phyloP scores from a whole-genome alignment of 2,329 filamentous ascomycete genomes.

The Aureobasidium sp. region DNA sequence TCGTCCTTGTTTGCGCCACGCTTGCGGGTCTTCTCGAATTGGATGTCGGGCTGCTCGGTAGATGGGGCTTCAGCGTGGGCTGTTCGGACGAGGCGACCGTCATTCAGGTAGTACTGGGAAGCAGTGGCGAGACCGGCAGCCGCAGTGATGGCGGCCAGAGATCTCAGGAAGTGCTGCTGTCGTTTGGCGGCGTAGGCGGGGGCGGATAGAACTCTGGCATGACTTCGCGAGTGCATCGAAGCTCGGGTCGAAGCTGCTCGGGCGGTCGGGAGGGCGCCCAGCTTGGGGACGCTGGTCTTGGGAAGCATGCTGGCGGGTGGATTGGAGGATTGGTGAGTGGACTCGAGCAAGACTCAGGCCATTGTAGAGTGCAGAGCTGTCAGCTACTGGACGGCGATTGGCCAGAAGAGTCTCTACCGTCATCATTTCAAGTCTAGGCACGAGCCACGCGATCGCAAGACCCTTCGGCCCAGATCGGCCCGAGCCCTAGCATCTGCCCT shows the following conservation, averaged over 20 bases:
- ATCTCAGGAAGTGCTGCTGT: slow-evolving; percentile 39
- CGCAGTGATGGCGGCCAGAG: slow-evolving; percentile 33
- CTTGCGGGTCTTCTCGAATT: slow-evolving; percentile 60
- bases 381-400: neutral
- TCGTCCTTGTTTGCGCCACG: slow-evolving; percentile 56
- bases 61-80: slow-evolving; percentile 43
- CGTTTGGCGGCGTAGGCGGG: slow-evolving; percentile 33
- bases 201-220: slow-evolving; percentile 19
- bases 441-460: neutral
- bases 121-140: slow-evolving; percentile 37
- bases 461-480: neutral
- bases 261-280: neutral
- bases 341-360: neutral
- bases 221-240: slow-evolving; percentile 16
- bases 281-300: slow-evolving; percentile 4
- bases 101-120: slow-evolving; percentile 36
- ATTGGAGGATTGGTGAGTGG: neutral
- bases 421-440: neutral
- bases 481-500: neutral
- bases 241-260: slow-evolving; percentile 17
- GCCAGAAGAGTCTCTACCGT: neutral
- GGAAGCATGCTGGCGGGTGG: neutral
- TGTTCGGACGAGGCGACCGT: slow-evolving; percentile 29
- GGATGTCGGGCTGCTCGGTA: slow-evolving; percentile 45
- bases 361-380: neutral